A percentile compares a stretch with the other conserved stretches of the same genome.
These are phyloP conservation scores for Knufia fluminis DNA, from an alignment of 2,329 filamentous ascomycete species.

Conservation along the genomic window DNA sequence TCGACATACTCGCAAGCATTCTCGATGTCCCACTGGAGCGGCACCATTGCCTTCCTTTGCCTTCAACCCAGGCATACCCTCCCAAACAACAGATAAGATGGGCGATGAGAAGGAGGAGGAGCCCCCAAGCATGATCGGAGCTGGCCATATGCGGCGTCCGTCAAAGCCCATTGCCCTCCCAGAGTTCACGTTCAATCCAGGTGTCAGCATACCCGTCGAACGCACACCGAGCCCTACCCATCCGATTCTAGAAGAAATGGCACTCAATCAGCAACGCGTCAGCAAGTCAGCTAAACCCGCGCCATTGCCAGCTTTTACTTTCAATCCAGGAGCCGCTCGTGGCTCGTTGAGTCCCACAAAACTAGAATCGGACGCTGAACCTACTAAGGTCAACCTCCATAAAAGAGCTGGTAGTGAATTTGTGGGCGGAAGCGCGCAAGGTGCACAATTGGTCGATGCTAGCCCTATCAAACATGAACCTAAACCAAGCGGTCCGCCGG, in stretches of 20 bases:
- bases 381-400: conserved; percentile 41
- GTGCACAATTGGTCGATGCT: conserved; percentile 30
- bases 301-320: conserved; percentile 22
- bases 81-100: background rate
- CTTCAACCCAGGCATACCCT: conserved; percentile 17
- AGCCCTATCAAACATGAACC: conserved; percentile 30
- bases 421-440: conserved; percentile 53
- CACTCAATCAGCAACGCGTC: conserved; percentile 21
- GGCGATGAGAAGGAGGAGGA: conserved; percentile 11
- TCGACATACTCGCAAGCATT: conserved; percentile 11
- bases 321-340: conserved; percentile 13
- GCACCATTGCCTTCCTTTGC: conserved; percentile 19
- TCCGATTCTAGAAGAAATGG: conserved; percentile 24
- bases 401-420: conserved; percentile 77
- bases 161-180: conserved; percentile 16
- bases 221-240: conserved; percentile 20
- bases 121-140: conserved; percentile 2
- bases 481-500: conserved; percentile 30
- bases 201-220: conserved; percentile 18
- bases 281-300: conserved; percentile 20
- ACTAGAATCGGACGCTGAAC: conserved; percentile 11
- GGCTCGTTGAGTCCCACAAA: conserved; percentile 22
- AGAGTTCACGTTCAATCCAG: conserved; percentile 24
- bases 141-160: conserved; percentile 11
- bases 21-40: conserved; percentile 18